Percentiles rank a stretch among this genome's conserved stretches.
phyloP scores from a whole-genome alignment of 176 grass and related monocot species.

The Zea luxurians region DNA sequence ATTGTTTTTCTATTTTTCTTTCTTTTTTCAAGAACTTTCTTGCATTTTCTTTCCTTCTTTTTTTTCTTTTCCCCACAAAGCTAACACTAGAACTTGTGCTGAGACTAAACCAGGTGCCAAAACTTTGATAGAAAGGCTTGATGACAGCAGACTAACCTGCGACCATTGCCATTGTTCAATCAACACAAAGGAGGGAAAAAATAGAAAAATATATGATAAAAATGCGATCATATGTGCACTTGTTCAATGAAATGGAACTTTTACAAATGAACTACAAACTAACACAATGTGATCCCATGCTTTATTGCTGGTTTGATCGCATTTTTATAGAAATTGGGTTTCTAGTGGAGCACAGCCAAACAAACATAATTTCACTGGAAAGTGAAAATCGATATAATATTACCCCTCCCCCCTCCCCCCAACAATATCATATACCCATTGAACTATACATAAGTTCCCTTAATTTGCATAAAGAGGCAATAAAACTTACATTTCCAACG shows the following conservation, averaged over 20 bases:
- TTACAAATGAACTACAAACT: neutral
- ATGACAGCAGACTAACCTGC: conserved; percentile 66
- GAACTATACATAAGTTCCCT: neutral
- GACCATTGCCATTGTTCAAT: conserved; percentile 57
- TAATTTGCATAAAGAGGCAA: conserved; percentile 21
- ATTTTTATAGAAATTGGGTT: conserved; percentile 4
- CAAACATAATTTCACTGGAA: neutral
- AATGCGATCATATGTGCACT: neutral
- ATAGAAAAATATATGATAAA: conserved; percentile 17
- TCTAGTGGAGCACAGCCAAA: neutral
- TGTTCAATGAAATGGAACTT: neutral
- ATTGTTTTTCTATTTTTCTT: conserved; percentile 19
- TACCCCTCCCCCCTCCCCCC: too few species aligned
- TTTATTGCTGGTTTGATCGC: too few species aligned
- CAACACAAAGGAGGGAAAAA: conserved; percentile 36
- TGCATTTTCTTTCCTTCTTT: neutral
- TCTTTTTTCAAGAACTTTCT: conserved; percentile 9
- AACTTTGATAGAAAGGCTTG: conserved; percentile 58
- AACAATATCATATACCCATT: neutral
- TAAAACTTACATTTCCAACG: conserved; percentile 64
- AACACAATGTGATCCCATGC: too few species aligned
- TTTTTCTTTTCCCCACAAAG: conserved; percentile 43
- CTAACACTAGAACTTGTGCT: conserved; percentile 51
- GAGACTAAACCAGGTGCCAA: conserved; percentile 43
- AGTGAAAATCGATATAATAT: neutral